Evolutionary conservation across 345 rosid genomes (phyloP).

Genomic region (Erysimum cheiranthoides): DNA sequence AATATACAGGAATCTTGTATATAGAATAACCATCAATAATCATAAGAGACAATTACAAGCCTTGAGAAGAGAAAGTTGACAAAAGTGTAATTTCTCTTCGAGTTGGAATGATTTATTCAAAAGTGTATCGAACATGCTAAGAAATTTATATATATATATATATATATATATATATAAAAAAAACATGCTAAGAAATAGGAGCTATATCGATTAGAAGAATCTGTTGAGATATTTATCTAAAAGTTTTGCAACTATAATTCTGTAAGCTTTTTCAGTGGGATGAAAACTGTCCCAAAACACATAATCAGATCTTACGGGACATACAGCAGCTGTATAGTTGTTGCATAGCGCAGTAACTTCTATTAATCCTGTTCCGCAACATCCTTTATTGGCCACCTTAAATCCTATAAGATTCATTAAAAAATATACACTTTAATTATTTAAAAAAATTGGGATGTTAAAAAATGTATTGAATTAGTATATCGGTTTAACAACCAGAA

Average conservation of each 20-base stretch:
- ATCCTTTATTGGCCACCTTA: conserved; percentile 57
- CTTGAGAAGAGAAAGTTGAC: neutral
- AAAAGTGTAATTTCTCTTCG: neutral
- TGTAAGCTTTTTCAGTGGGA: conserved; percentile 65
- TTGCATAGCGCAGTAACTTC: conserved; percentile 63
- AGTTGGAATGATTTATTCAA: neutral
- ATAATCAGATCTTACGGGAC: conserved; percentile 56
- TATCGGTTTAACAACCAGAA: neutral
- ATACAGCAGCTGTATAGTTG: conserved; percentile 30
- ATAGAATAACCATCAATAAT: neutral
- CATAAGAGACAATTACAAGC: neutral
- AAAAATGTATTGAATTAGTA: neutral
- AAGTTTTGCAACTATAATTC: conserved; percentile 41
- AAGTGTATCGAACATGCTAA: neutral
- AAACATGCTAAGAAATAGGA: neutral
- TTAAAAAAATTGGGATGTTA: neutral
- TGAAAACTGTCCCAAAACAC: conserved; percentile 86
- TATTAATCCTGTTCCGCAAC: conserved; percentile 75
- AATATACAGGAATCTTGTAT: neutral
- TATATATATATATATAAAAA: too few species aligned
- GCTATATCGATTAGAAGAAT: conserved; percentile 11
- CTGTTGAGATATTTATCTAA: conserved; percentile 33
- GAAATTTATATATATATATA: too few species aligned
- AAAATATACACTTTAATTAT: neutral
- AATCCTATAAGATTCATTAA: conserved; percentile 53